These are phyloP conservation scores for Cystoderma amianthinum DNA, from an alignment of 768 basidiomycete species.

Conservation along the genomic window DNA sequence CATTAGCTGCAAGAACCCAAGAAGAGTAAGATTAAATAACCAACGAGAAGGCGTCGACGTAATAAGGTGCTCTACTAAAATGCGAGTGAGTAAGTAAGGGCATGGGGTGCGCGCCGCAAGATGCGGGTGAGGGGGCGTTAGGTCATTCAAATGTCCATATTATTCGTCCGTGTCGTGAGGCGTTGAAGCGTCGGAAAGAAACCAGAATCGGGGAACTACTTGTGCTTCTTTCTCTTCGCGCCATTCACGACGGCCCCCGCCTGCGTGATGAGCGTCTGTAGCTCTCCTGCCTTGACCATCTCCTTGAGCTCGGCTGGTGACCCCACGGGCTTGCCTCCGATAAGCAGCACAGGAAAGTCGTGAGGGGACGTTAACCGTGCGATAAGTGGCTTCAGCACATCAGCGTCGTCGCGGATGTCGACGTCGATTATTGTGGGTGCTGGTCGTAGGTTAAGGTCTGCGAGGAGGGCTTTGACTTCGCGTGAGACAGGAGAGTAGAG, in stretches of 20 bases:
- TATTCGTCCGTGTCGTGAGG: slow-evolving; percentile 14
- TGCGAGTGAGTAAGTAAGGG: neutral
- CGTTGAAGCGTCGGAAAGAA: slow-evolving; percentile 2
- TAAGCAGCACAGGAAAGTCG: slow-evolving; percentile 59
- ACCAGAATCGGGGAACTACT: slow-evolving; percentile 18
- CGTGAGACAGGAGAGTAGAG: slow-evolving; percentile 57
- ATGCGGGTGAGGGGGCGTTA: neutral
- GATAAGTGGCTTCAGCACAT: slow-evolving; percentile 56
- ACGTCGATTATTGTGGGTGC: slow-evolving; percentile 63
- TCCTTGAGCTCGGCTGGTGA: slow-evolving; percentile 43
- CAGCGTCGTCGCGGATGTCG: slow-evolving; percentile 65
- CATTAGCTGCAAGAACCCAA: neutral
- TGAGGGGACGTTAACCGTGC: slow-evolving; percentile 46
- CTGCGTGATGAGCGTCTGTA: neutral
- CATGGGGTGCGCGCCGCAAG: neutral
- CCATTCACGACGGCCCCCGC: neutral
- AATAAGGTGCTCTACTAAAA: neutral
- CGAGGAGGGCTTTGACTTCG: slow-evolving; percentile 57
- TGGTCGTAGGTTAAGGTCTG: slow-evolving; percentile 50
- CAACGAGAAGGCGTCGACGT: neutral
- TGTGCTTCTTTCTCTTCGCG: slow-evolving; percentile 46
- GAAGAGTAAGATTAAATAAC: neutral
- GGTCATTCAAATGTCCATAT: slow-evolving; percentile 1
- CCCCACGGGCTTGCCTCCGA: slow-evolving; percentile 58
- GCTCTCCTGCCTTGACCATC: slow-evolving; percentile 24